Evolutionary conservation across 768 basidiomycete species (phyloP).

Genomic region (Lactifluus volemus): DNA sequence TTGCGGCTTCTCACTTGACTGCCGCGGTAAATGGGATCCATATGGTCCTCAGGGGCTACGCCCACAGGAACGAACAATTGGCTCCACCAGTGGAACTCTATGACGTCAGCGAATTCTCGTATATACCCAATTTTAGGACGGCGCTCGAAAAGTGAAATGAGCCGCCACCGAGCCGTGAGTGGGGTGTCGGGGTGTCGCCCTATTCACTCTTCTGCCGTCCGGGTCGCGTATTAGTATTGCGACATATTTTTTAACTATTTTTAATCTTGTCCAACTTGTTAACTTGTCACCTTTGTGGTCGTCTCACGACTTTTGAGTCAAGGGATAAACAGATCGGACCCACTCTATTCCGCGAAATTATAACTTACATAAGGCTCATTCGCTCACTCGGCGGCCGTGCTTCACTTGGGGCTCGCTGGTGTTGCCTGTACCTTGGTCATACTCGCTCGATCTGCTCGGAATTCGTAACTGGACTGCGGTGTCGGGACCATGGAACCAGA

Average conservation of each 20-base stretch:
- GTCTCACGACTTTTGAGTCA: neutral
- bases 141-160: slow-evolving; percentile 6
- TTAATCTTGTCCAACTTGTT: neutral
- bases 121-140: slow-evolving; percentile 10
- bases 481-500: slow-evolving; percentile 12
- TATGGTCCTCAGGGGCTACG: neutral
- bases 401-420: neutral
- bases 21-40: slow-evolving; percentile 2
- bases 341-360: slow-evolving; percentile 10
- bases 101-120: slow-evolving; percentile 15
- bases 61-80: neutral
- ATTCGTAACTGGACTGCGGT: slow-evolving; percentile 1
- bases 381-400: neutral
- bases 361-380: slow-evolving; percentile 12
- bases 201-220: neutral
- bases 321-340: slow-evolving; percentile 2
- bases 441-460: slow-evolving; percentile 9
- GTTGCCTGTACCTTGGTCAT: slow-evolving; percentile 9
- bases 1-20: neutral
- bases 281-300: neutral
- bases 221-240: neutral
- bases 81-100: neutral
- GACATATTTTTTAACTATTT: neutral
- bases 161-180: neutral
- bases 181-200: too few relatives aligned